Conservation (phyloP, 192 early-diverging fungal genomes). For the Mortierella alpina region DNA sequence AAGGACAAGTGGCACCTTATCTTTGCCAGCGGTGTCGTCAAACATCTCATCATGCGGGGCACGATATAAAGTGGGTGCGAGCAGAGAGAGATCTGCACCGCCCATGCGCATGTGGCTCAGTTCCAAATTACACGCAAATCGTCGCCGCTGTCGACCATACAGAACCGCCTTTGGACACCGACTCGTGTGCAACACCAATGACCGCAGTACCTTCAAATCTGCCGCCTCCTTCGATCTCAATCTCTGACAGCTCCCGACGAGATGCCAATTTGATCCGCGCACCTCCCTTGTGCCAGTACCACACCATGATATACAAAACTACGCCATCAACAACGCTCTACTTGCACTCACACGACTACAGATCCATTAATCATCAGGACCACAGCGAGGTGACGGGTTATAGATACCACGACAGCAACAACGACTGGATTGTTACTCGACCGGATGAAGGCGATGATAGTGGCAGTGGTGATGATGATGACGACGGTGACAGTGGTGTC, state of each 20-base stretch:
- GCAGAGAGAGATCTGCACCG: slow-evolving; percentile 1
- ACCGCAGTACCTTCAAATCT: too few species aligned
- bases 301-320: slow-evolving; percentile 49
- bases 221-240: too few species aligned
- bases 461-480: too few species aligned
- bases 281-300: slow-evolving; percentile 34
- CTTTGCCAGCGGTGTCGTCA: slow-evolving; percentile 37
- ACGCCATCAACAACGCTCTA: slow-evolving; percentile 32
- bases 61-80: slow-evolving; percentile 27
- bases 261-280: neutral
- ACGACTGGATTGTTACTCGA: slow-evolving; percentile 39
- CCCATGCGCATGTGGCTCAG: slow-evolving; percentile 31
- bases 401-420: slow-evolving; percentile 29
- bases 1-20: slow-evolving; percentile 2
- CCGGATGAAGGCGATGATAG: neutral
- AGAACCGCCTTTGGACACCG: too few species aligned
- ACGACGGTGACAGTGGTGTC: too few species aligned
- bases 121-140: neutral
- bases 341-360: slow-evolving; percentile 16
- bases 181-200: too few species aligned
- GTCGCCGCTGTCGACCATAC: too few species aligned
- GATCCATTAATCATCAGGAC: slow-evolving; percentile 27
- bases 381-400: slow-evolving; percentile 36
- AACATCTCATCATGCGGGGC: slow-evolving; percentile 20
- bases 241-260: neutral